phyloP scores from a whole-genome alignment of 148 eudicot species.

The Chenopodium formosanum region DNA sequence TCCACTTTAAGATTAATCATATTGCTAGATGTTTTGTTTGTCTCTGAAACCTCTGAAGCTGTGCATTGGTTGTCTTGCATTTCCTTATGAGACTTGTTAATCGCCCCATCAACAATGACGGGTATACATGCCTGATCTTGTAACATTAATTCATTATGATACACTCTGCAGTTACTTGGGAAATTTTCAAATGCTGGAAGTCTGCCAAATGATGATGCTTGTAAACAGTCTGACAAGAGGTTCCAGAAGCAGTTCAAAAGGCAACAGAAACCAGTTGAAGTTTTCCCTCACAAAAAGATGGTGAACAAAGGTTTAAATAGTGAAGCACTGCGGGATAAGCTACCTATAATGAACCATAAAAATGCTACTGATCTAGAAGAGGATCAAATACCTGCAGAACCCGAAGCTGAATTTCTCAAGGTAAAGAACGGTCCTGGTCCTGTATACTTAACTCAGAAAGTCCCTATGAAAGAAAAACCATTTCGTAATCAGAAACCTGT shows the following conservation, averaged over 20 bases:
- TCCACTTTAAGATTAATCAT: neutral
- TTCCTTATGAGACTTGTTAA: neutral
- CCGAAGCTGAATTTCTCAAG: slow-evolving; percentile 4
- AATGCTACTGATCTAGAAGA: slow-evolving; percentile 29
- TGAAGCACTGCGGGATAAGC: neutral
- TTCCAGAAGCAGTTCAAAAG: slow-evolving; percentile 9
- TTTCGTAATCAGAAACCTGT: neutral
- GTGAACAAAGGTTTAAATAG: neutral
- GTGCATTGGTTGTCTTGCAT: neutral
- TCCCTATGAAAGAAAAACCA: neutral
- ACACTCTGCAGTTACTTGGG: slow-evolving; percentile 25
- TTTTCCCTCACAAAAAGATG: neutral
- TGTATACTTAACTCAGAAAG: neutral
- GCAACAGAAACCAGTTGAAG: slow-evolving; percentile 14
- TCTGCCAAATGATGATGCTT: slow-evolving; percentile 5
- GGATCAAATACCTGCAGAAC: slow-evolving; percentile 30
- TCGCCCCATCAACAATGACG: neutral
- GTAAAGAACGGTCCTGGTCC: slow-evolving; percentile 11
- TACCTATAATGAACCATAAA: neutral
- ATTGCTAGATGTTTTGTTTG: neutral
- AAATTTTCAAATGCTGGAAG: slow-evolving; percentile 9
- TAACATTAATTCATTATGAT: slow-evolving; percentile 15
- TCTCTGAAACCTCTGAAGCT: neutral
- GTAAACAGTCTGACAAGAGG: neutral
- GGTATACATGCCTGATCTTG: slow-evolving; percentile 16